Conservation (phyloP, 2,329 filamentous ascomycete genomes). For the Fusarium armeniacum region DNA sequence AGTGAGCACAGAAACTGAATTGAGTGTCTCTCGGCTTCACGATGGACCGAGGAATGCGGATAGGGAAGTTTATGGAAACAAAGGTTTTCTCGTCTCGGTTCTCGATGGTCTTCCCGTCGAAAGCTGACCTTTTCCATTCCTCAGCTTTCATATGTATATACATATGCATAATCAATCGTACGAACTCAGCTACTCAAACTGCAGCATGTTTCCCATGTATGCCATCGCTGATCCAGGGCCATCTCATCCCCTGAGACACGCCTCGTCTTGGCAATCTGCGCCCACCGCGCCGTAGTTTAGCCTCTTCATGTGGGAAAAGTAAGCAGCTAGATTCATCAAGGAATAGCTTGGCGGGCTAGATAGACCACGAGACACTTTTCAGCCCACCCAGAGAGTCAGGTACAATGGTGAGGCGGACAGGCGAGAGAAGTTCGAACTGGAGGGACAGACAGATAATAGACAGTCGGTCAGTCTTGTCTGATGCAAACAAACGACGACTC, state of each 20-base stretch:
- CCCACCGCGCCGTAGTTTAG: conserved; percentile 37
- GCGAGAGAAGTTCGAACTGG: conserved; percentile 29
- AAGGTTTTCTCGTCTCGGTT: conserved; percentile 20
- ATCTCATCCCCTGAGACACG: conserved; percentile 46
- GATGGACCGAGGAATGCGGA: conserved; percentile 38
- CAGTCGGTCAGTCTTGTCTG: conserved; percentile 12
- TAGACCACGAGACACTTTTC: conserved; percentile 45
- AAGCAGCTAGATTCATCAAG: conserved; percentile 34
- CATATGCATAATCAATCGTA: too few relatives aligned
- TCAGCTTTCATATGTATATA: conserved; percentile 34
- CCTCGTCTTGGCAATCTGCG: conserved; percentile 44
- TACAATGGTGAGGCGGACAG: conserved; percentile 34
- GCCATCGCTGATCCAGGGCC: conserved; percentile 42
- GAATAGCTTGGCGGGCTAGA: conserved; percentile 30
- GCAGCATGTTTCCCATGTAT: conserved; percentile 14
- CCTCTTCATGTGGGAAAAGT: conserved; percentile 33
- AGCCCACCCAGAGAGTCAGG: conserved; percentile 18
- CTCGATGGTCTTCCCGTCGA: conserved; percentile 14
- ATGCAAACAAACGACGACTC: conserved; percentile 11
- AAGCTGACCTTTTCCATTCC: conserved; percentile 44
- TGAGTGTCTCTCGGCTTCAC: not conserved
- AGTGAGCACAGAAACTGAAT: not conserved
- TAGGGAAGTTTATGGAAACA: conserved; percentile 14
- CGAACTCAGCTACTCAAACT: not conserved
- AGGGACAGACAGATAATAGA: conserved; percentile 6